Percentiles rank a stretch among this genome's conserved stretches.
phyloP scores from a whole-genome alignment of 345 rosid species.

The Eucalyptus tenuipes region DNA sequence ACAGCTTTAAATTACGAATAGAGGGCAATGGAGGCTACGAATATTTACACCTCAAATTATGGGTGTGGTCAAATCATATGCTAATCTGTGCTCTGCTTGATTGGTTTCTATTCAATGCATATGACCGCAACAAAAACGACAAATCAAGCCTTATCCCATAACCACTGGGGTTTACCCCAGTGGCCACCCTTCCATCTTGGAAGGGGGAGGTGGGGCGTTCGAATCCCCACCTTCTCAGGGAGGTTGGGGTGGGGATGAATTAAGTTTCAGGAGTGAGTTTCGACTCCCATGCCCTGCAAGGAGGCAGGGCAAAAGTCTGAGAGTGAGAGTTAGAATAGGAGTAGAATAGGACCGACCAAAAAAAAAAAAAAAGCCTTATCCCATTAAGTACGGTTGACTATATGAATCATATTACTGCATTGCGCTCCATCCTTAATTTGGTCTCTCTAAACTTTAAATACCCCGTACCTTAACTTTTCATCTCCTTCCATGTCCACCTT shows the following conservation, averaged over 20 bases:
- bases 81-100: not conserved
- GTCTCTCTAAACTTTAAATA: too few relatives aligned
- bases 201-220: too few relatives aligned
- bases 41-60: not conserved
- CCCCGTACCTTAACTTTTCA: not conserved
- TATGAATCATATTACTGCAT: not conserved
- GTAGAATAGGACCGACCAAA: too few relatives aligned
- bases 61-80: not conserved
- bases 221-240: too few relatives aligned
- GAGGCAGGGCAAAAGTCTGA: too few relatives aligned
- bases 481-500: not conserved
- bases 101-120: not conserved
- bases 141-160: not conserved
- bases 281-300: too few relatives aligned
- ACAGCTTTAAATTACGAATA: not conserved
- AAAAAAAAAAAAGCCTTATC: not conserved
- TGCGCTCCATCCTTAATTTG: constrained; percentile 19
- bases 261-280: too few relatives aligned
- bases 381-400: not conserved
- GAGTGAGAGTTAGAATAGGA: too few relatives aligned
- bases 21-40: not conserved
- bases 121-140: rapidly evolving
- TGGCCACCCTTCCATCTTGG: too few relatives aligned
- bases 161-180: too few relatives aligned
- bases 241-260: too few relatives aligned